Evolutionary conservation across 179 eudicot genomes (phyloP), one percentile per base, ranked within the genome.

Genomic region (Spergularia azorica): DNA sequence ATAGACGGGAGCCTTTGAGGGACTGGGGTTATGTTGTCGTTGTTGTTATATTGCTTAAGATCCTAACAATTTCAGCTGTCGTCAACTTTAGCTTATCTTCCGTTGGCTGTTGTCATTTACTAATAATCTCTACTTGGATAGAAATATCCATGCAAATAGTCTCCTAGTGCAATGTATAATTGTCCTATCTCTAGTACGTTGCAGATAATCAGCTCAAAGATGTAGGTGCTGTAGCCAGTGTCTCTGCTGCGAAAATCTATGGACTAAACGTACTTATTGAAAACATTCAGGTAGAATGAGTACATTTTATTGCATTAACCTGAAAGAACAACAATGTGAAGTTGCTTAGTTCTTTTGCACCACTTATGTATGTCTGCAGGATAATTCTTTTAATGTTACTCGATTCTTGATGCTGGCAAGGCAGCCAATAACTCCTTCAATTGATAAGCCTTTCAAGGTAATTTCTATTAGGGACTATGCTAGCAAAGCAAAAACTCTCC

Each of bases 361-460:
- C 18, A 11, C 21, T 50, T 57, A 0, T 55, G 57, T 14, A 60
- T 20, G 77, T 67, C 20, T 21, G 56, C 85, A 90, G 88, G 94
- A 90, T 84, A 83, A 87, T 76, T 72, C 86, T 8, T 83, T 80
- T 79, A 90, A 90, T 75, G 70, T 87, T 39, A 90, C 92, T 79
- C 83, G 90, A 67, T 90, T 90, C 79, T 66, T 90, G 69, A 87
- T 90, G 84, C 89, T 90, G 26, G 89, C 94, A 78, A 87, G 88
- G 79, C 88, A 87, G 66, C 88, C 89, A 48, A 81, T 88, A 71
- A 70, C 68, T 84, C 87, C 89, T n/a, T 72, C 79, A 36, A 79
- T 71, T 17, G 88, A 80, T 71, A 83, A 74, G 73, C 89, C 92
- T 51, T 88, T 83, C 80, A 90, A 88, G 91, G 93, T 89, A 76